Conservation (phyloP, 1,139 yeast species). For the Nakaseomyces sp. region DNA sequence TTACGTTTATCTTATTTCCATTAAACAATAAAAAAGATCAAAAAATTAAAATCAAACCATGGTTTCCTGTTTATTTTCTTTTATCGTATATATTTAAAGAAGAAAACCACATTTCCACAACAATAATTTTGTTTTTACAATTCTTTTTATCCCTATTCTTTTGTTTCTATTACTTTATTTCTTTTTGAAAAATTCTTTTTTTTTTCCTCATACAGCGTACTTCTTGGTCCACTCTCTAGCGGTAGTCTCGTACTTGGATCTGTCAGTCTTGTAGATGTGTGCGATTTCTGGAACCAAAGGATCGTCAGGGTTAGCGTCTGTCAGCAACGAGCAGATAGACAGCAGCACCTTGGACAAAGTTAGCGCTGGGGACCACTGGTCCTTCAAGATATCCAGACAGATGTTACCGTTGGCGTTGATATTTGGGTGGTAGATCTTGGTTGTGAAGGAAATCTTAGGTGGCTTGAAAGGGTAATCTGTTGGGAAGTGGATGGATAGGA, state of each 20-base stretch:
- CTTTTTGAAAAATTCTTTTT: constrained; percentile 14
- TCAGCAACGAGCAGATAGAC: constrained; percentile 81
- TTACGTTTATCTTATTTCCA: too few species aligned
- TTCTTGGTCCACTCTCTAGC: constrained; percentile 99
- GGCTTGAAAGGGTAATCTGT: constrained; percentile 94
- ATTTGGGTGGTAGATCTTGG: constrained; percentile 86
- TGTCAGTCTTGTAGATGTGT: constrained; percentile 89
- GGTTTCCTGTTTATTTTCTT: too few species aligned
- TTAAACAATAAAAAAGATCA: not conserved
- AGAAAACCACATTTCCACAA: too few species aligned
- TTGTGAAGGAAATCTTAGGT: constrained; percentile 83
- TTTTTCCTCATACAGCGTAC: constrained; percentile 64
- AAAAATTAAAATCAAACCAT: not conserved
- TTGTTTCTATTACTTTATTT: not conserved
- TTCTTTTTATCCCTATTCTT: not conserved
- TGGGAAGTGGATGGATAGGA: constrained; percentile 86
- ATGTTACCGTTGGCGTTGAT: constrained; percentile 78
- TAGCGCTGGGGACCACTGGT: constrained; percentile 65
- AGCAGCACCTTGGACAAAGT: constrained; percentile 82
- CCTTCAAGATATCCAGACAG: constrained; percentile 38
- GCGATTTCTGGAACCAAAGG: constrained; percentile 99
- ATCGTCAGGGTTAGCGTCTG: constrained; percentile 98
- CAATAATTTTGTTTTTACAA: too few species aligned
- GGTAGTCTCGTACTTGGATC: constrained; percentile 89
- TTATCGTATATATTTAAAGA: too few species aligned